Base-by-base conservation (phyloP, 2,329 filamentous ascomycete genomes). In the Aspergillus quadricinctus region DNA sequence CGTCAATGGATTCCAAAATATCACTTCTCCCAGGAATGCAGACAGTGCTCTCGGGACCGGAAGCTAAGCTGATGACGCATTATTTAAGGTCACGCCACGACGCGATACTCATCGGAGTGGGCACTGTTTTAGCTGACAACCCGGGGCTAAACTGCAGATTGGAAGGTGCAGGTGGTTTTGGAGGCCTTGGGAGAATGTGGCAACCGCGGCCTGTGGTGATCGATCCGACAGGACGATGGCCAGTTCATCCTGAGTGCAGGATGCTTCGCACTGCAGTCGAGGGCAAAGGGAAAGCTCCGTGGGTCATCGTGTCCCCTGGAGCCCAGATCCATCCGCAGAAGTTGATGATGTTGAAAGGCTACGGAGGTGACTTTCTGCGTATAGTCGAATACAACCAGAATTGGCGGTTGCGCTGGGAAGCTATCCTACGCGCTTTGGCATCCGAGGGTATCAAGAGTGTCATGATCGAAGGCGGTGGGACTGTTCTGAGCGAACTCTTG, bases 61-160 rank as follows among this genome's bases (percentile, higher is more conserved):
- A 87, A 61, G 90, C 90, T 40, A 96, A 96, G 74, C 83, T 89
- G 53, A 95, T 97, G 90, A 97, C 93, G 0, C 93, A 97, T 74
- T 90, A 89, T 70, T 83, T 97, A 28, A 89, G 93, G 66, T 87
- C 87, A 11, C 83, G 82, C 17, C 92, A 97, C 75, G 85, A 89
- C 60, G 91, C 90, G 41, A 96, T 97, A 63, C 80, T 95, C 25
- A 80, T 97, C 31, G 93, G 93, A 23, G 90, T 88, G 4, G 88
- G 88, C 2, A 97, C 93, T 1, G 89, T 91, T 7, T 78, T 90
- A 27, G 88, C 90, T 21, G 93, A 97, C 71, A 84, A 96, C 68
- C 93, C 93, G 2, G 86, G 85, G 2, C 78, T 97, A 53, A 97
- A 96, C 71, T 94, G 89, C 69, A 86, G 92, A 19, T 81, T 92